Conservation (phyloP, 106 monocot genomes). For the Chionographis japonica region DNA sequence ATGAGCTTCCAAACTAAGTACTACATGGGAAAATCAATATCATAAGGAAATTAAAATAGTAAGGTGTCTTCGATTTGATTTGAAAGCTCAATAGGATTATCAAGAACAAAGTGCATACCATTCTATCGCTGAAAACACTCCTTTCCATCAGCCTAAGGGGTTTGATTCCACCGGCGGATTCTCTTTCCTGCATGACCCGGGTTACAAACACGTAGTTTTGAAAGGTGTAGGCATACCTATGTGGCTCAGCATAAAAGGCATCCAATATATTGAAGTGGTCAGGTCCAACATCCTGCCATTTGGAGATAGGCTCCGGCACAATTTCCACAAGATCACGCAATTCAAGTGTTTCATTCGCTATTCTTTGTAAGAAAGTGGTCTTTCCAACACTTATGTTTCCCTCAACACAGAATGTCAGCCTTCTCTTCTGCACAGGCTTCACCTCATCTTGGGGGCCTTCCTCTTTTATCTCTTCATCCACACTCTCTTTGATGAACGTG, state of each 20-base stretch:
- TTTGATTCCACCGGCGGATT: constrained; percentile 77
- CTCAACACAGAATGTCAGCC: constrained; percentile 96
- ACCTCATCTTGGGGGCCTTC: constrained; percentile 17
- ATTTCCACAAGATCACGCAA: constrained; percentile 94
- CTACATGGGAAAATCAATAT: not conserved
- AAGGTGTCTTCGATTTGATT: not conserved
- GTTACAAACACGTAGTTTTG: constrained; percentile 99
- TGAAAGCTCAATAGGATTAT: not conserved
- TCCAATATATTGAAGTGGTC: constrained; percentile 99
- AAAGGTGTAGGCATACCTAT: constrained; percentile 98
- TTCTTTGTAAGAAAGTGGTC: constrained; percentile 89
- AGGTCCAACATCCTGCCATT: constrained; percentile 97
- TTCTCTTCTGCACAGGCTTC: constrained; percentile 64
- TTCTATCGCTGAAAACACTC: constrained; percentile 96
- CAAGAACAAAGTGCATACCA: constrained; percentile 38
- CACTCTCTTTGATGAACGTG: constrained; percentile 90
- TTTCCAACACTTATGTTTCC: constrained; percentile 99
- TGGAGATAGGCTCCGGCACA: constrained; percentile 86
- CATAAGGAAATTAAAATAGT: not conserved
- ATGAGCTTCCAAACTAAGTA: not conserved
- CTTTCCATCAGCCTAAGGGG: constrained; percentile 93
- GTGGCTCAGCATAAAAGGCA: constrained; percentile 91
- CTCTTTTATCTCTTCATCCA: constrained; percentile 78
- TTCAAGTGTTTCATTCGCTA: constrained; percentile 95
- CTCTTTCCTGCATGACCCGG: constrained; percentile 95